phyloP scores from a whole-genome alignment of 2,329 filamentous ascomycete genomes.

The Aureobasidium sp. region DNA sequence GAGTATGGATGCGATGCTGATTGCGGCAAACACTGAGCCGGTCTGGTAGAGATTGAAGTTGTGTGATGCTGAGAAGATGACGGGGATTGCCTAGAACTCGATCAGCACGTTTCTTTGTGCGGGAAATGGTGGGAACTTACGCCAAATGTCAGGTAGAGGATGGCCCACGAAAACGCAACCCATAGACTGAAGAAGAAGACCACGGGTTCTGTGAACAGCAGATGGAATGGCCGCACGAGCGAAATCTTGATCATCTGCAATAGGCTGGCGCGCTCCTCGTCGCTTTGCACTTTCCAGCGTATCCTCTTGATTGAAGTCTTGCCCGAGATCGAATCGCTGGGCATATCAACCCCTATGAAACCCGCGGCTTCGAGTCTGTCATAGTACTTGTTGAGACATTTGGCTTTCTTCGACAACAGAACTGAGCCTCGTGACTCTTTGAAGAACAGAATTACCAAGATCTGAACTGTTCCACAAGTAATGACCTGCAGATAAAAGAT shows the following conservation, averaged over 20 bases:
- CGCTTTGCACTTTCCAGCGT: slow-evolving; percentile 71
- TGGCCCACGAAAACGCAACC: slow-evolving; percentile 84
- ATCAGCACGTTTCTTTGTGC: too few species aligned
- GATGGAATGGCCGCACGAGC: slow-evolving; percentile 68
- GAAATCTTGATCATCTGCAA: slow-evolving; percentile 65
- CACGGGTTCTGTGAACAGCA: slow-evolving; percentile 68
- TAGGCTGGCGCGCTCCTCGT: slow-evolving; percentile 67
- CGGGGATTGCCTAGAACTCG: slow-evolving; percentile 50
- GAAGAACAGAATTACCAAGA: slow-evolving; percentile 62
- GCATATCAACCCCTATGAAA: slow-evolving; percentile 48
- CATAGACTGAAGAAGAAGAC: slow-evolving; percentile 85
- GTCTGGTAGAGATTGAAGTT: slow-evolving; percentile 60
- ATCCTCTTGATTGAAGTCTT: slow-evolving; percentile 47
- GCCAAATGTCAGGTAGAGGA: slow-evolving; percentile 78
- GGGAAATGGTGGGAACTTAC: slow-evolving; percentile 24
- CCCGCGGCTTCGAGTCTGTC: slow-evolving; percentile 62
- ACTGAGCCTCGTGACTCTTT: slow-evolving; percentile 78
- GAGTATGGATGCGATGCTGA: slow-evolving; percentile 60
- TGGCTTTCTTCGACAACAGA: slow-evolving; percentile 68
- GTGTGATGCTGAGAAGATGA: slow-evolving; percentile 65
- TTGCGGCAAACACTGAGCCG: slow-evolving; percentile 66
- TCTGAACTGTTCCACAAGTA: slow-evolving; percentile 55
- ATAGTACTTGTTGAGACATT: slow-evolving; percentile 70
- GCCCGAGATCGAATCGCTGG: slow-evolving; percentile 22
- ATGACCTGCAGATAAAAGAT: slow-evolving; percentile 83